Conservation (phyloP, 2,329 filamentous ascomycete genomes). For the Colletotrichum australisinense region DNA sequence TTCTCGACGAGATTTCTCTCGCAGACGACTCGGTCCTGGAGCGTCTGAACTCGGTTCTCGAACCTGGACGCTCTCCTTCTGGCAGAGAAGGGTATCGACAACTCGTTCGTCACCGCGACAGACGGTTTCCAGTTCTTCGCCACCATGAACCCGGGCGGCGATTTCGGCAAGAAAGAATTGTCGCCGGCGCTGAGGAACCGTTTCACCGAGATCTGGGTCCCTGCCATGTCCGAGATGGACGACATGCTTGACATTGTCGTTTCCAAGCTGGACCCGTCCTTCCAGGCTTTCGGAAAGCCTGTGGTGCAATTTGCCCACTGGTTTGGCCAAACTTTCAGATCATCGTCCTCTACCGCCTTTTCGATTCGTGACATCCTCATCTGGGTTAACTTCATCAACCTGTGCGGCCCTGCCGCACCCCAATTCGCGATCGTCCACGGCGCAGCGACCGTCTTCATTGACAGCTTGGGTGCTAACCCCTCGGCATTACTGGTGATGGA, state of each 20-base stretch:
- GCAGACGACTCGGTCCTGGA: slow-evolving; percentile 98
- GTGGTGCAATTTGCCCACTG: slow-evolving; percentile 90
- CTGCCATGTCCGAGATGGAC: slow-evolving; percentile 83
- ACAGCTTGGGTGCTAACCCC: slow-evolving; percentile 94
- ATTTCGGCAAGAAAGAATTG: slow-evolving; percentile 97
- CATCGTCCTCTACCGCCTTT: slow-evolving; percentile 79
- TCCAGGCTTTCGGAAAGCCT: slow-evolving; percentile 68
- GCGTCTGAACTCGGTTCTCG: slow-evolving; percentile 94
- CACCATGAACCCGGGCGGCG: slow-evolving; percentile 98
- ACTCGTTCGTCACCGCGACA: slow-evolving; percentile 81
- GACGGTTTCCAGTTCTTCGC: slow-evolving; percentile 95
- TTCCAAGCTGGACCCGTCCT: slow-evolving; percentile 73
- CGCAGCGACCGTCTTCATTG: slow-evolving; percentile 94
- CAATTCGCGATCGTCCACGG: slow-evolving; percentile 76
- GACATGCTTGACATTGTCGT: slow-evolving; percentile 90
- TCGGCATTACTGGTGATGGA: slow-evolving; percentile 85
- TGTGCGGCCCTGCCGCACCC: slow-evolving; percentile 61
- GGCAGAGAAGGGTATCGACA: slow-evolving; percentile 90
- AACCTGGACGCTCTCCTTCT: slow-evolving; percentile 89
- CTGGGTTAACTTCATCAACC: slow-evolving; percentile 94
- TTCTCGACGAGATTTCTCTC: slow-evolving; percentile 97
- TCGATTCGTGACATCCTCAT: slow-evolving; percentile 93
- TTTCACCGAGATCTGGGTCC: slow-evolving; percentile 99
- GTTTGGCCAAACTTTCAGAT: slow-evolving; percentile 88
- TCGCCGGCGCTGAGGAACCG: slow-evolving; percentile 95